Conservation (phyloP, 2,329 filamentous ascomycete genomes). For the Apiospora malaysiana region DNA sequence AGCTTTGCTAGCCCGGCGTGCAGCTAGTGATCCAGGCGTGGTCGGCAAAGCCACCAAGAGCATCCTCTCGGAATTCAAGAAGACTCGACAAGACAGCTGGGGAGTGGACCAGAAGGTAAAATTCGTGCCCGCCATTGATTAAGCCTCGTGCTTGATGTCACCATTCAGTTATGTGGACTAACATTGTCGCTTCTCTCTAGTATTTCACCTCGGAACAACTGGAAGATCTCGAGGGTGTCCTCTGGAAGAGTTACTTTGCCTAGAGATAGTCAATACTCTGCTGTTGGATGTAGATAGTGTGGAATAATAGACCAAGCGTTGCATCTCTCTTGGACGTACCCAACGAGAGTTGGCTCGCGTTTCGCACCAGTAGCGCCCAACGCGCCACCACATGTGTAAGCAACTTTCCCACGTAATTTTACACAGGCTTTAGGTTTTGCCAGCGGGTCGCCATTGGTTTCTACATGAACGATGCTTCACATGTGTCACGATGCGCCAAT, state of each 20-base stretch:
- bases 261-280: conserved; percentile 49
- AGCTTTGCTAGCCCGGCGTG: conserved; percentile 81
- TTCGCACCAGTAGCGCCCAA: no score
- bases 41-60: conserved; percentile 96
- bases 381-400: no score
- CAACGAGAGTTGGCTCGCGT: no score
- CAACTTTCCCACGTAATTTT: no score
- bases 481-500: no score
- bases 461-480: no score
- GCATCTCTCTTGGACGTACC: not conserved
- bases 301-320: not conserved
- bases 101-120: conserved; percentile 93
- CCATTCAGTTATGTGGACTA: conserved; percentile 29
- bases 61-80: conserved; percentile 97
- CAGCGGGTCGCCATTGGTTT: no score
- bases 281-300: not conserved
- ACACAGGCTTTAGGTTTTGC: no score
- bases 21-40: conserved; percentile 86
- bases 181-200: conserved; percentile 45
- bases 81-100: conserved; percentile 99
- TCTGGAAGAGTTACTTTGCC: conserved; percentile 99
- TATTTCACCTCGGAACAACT: conserved; percentile 91
- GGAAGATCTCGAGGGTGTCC: conserved; percentile 91
- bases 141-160: no score
- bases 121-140: not conserved